Base-by-base conservation (phyloP, 1,284 basidiomycete species). In the Boletus mariae region DNA sequence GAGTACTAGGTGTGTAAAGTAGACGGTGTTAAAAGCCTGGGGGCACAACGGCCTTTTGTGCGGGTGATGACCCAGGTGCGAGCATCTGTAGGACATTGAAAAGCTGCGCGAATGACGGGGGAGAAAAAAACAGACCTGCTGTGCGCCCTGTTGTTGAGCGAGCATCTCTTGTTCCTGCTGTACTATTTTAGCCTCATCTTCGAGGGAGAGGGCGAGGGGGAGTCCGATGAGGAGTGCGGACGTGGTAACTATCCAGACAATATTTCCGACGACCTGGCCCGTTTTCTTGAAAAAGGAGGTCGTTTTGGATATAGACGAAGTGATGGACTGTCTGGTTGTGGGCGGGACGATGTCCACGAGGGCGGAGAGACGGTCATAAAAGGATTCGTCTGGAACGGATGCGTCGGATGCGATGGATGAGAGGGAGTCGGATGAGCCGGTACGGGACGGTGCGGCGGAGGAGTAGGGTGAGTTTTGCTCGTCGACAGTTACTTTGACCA, bases 281-380 rank as follows among this genome's bases (percentile, higher is more conserved):
- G 83, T 79, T 45, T 79, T 78, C 63, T 83, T 85, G 42, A 92
- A 54, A 63, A 86, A 80, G 7, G 79, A 75, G 12, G 85, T 78
- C 0, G 89, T 82, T 51, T 78, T 78, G 28, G 79, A 74, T 59
- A 90, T 68, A 51, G 80, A 82, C 38, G 82, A 77, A 37, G 80
- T 72, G 58, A 98, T 83, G 61, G 76, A 76, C 60, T 90, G 84
- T 57, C 97, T 86, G 34, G 94, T 95, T 15, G 87, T 77, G 20
- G 97, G 95, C 2, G 94, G 90, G 9, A 99, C 85, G 66, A 99
- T 98, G 79, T 99, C 96, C 61, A 90, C 88, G 67, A 99, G 85
- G 23, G 96, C 96, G 54, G 83, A 80, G 65, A 99, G 64, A 56
- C 96, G 91, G 74, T 98, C 93, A 64, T 85, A 80, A 61, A 98